Base-by-base conservation (phyloP, 257 asterid species). In the Ehretia macrophylla region DNA sequence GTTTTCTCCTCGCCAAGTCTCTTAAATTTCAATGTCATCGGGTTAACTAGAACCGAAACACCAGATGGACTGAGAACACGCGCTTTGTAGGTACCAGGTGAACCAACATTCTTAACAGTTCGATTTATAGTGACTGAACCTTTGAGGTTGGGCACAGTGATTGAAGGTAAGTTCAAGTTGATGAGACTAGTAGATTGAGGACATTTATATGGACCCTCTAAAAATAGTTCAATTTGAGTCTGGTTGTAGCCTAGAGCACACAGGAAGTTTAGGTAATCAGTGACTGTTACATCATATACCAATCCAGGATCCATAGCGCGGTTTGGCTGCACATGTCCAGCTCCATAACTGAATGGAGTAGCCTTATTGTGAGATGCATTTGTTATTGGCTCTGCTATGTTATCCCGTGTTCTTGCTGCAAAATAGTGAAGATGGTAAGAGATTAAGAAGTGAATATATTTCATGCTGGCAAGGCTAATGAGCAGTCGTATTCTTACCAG, bases 251-350 rank as follows among this genome's bases (percentile, higher is more conserved):
- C 94, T 14, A 78, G 73, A 11, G 89, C 69, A 59, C 96, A 92
- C 18, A 92, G 66, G 67, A 86, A 84, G 60, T 62, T 48, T 46
- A 92, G 65, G 83, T 92, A 84, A 61, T 92, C 99, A 0, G 20
- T 23, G 13, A 18, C 37, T 0, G 77, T 37, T 38, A 81, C 60
- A 67, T 92, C 99, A 10, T 92, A 92, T 13, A 92, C 87, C 73
- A 92, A 64, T 1, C 99, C 99, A 5, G 99, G 97, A 59, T 92
- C 87, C 95, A 83, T 81, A 13, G 99, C 99, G 0, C 88, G 84
- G 84, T 92, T 88, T 17, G 99, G 97, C 46, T 77, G 72, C 44
- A 88, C 77, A 38, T 92, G 96, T 10, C 99, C 99, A 58, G 94
- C 86, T 68, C 99, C 99, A 1, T 86, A 88, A 60, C 81, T 82